phyloP scores from a whole-genome alignment of 1,139 yeast genomes.

The Scheffersomyces insectosa region DNA sequence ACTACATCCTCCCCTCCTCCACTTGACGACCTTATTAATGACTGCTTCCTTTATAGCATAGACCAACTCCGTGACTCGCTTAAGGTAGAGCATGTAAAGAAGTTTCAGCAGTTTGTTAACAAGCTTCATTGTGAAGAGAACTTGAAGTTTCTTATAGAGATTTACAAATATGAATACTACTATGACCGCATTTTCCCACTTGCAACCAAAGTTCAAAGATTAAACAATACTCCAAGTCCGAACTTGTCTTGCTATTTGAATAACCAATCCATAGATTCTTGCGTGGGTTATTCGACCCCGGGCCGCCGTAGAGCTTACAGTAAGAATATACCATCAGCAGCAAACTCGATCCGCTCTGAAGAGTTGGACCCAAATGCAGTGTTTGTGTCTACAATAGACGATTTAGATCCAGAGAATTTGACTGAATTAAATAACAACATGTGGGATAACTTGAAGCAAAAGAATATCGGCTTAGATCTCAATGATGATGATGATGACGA shows the following conservation, averaged over 20 bases:
- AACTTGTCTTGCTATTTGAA: slow-evolving; percentile 5
- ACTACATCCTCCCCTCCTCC: slow-evolving; percentile 6
- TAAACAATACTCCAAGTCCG: slow-evolving; percentile 18
- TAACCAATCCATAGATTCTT: slow-evolving; percentile 6
- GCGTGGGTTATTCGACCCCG: slow-evolving; percentile 3
- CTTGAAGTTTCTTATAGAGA: slow-evolving; percentile 44
- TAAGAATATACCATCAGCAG: neutral
- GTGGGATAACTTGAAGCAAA: slow-evolving; percentile 32
- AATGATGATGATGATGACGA: slow-evolving; percentile 7
- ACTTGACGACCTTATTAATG: slow-evolving; percentile 22
- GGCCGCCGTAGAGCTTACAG: neutral
- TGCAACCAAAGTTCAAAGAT: slow-evolving; percentile 10
- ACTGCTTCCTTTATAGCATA: slow-evolving; percentile 21
- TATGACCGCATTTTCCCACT: slow-evolving; percentile 23
- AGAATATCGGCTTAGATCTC: slow-evolving; percentile 12
- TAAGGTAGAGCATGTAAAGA: slow-evolving; percentile 9
- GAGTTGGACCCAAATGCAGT: slow-evolving; percentile 27
- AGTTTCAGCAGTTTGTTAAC: slow-evolving; percentile 16
- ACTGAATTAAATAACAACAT: slow-evolving; percentile 8
- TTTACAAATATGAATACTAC: slow-evolving; percentile 40
- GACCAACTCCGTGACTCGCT: slow-evolving; percentile 12
- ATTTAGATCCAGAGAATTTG: slow-evolving; percentile 18
- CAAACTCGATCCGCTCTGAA: slow-evolving; percentile 14
- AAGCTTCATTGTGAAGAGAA: slow-evolving; percentile 47
- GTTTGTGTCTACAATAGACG: slow-evolving; percentile 37